phyloP scores from a whole-genome alignment of 2,329 filamentous ascomycete genomes.

The Calonectria pseudoreteaudii region DNA sequence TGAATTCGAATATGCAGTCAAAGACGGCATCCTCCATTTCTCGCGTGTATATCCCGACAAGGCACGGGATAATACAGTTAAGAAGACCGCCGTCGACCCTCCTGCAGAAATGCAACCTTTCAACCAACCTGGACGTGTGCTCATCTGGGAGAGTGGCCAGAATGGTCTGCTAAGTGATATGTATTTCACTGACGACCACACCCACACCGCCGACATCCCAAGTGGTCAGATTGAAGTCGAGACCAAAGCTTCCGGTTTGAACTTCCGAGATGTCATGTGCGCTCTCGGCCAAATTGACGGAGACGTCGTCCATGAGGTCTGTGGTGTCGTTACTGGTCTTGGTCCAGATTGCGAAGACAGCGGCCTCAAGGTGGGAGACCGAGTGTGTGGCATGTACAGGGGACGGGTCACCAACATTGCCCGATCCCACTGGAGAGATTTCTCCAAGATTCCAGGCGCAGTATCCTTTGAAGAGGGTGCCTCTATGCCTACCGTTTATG shows the following conservation, averaged over 20 bases:
- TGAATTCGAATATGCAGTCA: neutral
- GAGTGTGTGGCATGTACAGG: neutral
- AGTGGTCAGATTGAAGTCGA: neutral
- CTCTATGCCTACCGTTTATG: neutral
- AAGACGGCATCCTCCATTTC: neutral
- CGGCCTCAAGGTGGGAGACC: neutral
- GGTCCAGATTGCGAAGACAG: neutral
- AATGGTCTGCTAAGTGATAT: neutral
- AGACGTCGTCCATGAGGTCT: neutral
- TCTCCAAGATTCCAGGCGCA: neutral
- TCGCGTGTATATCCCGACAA: neutral
- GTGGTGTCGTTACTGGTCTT: neutral
- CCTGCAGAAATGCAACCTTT: neutral
- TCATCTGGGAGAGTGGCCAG: neutral
- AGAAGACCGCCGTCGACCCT: neutral
- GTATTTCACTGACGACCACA: neutral
- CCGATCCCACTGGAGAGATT: neutral
- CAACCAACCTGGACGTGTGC: neutral
- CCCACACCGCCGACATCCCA: neutral
- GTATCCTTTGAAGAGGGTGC: neutral
- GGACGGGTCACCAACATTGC: neutral
- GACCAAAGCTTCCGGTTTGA: neutral
- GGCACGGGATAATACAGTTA: neutral
- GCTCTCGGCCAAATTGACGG: neutral
- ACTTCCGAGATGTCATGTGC: slow-evolving; percentile 3